Base-by-base conservation (phyloP, 306 rosid species). In the Crataegus laevigata region DNA sequence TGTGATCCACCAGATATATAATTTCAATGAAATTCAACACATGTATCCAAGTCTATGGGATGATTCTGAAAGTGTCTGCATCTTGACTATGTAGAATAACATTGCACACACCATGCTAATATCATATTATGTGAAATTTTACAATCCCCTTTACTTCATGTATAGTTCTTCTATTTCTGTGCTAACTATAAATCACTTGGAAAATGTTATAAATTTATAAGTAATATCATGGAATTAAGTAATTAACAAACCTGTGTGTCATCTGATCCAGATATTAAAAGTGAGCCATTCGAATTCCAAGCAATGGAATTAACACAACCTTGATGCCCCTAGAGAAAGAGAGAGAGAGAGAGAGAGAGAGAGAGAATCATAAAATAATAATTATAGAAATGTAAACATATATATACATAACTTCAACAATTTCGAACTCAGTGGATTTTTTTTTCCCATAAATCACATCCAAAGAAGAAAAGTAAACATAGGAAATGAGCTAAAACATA, bases 241-340 rank as follows among this genome's bases (percentile, higher is more conserved):
- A 38, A 59, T 21, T 22, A 59, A 17, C 87, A 76, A 88, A 94
- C 99, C 89, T 90, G 80, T 8, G 96, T 88, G 80, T 94, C 99
- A 68, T 94, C 99, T 78, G 99, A 94, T 84, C 99, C 99, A 3
- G 99, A 94, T 86, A 94, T 83, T 87, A 94, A 78, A 64, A 90
- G 86, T 11, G 97, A 89, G 75, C 99, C 99, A 0, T 26, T 82
- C 29, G 97, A 86, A 85, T 92, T 94, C 99, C 99, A 94, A 72
- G 97, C 93, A 82, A 94, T 89, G 1, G 93, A 83, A 82, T 94
- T 94, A 68, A 94, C 99, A 82, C 99, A 94, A 62, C 99, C 97
- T 74, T 81, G 82, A 81, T 94, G 99, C 13, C 97, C 97, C 97
- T 94, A 82, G 57, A 72, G 11, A 51, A 57, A 67, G 57, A 65